Percentiles rank a stretch among this genome's conserved stretches.
phyloP scores from a whole-genome alignment of 2,329 filamentous ascomycete species.

The Bipolaris zeicola region DNA sequence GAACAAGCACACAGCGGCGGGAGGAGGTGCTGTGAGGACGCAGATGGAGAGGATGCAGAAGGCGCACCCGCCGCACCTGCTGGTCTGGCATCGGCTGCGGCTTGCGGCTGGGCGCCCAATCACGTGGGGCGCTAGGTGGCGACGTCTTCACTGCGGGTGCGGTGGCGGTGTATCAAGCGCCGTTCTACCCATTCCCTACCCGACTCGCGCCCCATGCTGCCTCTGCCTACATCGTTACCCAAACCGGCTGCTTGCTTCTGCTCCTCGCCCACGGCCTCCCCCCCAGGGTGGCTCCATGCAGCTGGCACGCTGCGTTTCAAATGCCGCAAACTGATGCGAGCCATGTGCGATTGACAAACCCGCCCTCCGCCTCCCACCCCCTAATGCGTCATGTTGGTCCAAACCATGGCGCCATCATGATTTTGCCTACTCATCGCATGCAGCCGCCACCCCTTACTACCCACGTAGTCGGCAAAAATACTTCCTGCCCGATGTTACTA shows the following conservation, averaged over 20 bases:
- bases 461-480: neutral
- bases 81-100: slow-evolving; percentile 16
- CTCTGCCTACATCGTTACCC: slow-evolving; percentile 16
- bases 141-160: slow-evolving; percentile 19
- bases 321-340: slow-evolving; percentile 23
- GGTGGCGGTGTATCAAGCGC: slow-evolving; percentile 18
- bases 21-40: slow-evolving; percentile 25
- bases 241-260: slow-evolving; percentile 5
- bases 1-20: slow-evolving; percentile 33
- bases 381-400: slow-evolving; percentile 27
- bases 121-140: slow-evolving; percentile 25
- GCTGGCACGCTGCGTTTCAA: slow-evolving; percentile 12
- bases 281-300: slow-evolving; percentile 10
- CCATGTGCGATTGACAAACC: slow-evolving; percentile 25
- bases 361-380: slow-evolving; percentile 22
- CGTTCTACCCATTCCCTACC: neutral
- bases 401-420: slow-evolving; percentile 7
- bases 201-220: neutral
- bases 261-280: neutral
- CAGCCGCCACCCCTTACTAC: slow-evolving; percentile 7
- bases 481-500: slow-evolving; percentile 1
- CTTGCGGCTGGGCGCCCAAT: slow-evolving; percentile 11
- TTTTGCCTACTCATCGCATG: slow-evolving; percentile 1
- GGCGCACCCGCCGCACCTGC: slow-evolving; percentile 16
- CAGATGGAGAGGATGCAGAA: slow-evolving; percentile 25